Percentiles rank a stretch among this genome's conserved stretches.
Conservation (phyloP, 306 rosid genomes). For the Neltuma alba region DNA sequence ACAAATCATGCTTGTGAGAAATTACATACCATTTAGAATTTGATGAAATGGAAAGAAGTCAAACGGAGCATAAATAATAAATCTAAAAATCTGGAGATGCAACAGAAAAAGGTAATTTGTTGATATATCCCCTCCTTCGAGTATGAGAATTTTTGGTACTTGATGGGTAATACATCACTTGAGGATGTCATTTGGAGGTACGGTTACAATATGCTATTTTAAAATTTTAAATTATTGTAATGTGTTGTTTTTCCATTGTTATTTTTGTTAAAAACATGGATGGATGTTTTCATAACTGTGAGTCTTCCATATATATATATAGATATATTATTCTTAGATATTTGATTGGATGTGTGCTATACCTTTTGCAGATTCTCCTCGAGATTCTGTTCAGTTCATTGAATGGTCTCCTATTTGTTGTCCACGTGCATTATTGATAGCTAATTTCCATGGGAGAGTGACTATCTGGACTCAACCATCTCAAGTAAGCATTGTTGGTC, state of each 20-base stretch:
- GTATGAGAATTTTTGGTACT: slow-evolving; percentile 19
- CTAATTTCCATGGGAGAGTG: slow-evolving; percentile 98
- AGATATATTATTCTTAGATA: neutral
- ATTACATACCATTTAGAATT: slow-evolving; percentile 4
- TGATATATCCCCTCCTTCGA: slow-evolving; percentile 12
- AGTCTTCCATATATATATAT: neutral
- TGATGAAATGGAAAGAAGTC: slow-evolving; percentile 19
- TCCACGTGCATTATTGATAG: slow-evolving; percentile 82
- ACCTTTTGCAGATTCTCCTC: slow-evolving; percentile 89
- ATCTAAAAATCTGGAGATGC: slow-evolving; percentile 4
- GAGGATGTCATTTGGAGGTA: slow-evolving; percentile 20
- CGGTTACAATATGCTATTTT: neutral
- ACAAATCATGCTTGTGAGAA: slow-evolving; percentile 12
- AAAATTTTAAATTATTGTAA: neutral
- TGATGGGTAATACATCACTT: slow-evolving; percentile 10
- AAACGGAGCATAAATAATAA: slow-evolving; percentile 23
- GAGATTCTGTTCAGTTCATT: slow-evolving; percentile 98
- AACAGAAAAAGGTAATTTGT: slow-evolving; percentile 7
- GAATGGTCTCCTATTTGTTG: slow-evolving; percentile 97
- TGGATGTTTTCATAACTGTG: slow-evolving; percentile 22
- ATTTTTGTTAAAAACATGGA: neutral
- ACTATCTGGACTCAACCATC: slow-evolving; percentile 98
- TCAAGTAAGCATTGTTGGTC: slow-evolving; percentile 51
- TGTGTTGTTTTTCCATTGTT: neutral
- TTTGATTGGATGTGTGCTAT: slow-evolving; percentile 34